Base-by-base conservation (phyloP, 306 rosid genomes). In the Sechiopsis laciniata region DNA sequence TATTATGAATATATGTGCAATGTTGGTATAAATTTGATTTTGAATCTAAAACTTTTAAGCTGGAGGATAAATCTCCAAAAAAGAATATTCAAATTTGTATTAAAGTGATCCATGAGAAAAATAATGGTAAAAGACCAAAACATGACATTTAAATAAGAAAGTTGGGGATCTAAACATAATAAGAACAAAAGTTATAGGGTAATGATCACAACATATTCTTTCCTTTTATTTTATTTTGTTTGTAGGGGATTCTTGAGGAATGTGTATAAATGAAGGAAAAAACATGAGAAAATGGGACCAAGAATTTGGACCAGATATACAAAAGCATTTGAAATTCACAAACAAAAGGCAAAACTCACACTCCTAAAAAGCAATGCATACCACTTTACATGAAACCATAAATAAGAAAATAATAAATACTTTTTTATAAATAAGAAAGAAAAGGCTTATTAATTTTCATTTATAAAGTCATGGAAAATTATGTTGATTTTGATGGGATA, bases 351-450 rank as follows among this genome's bases (percentile, higher is more conserved):
- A 68, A 21, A 6, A 12, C 8, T 48, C 12, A 68, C 14, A 46
- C 73, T 46, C 73, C 73, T 68, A 46, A 48, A 48, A 68, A 48
- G 57, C 53, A 48, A 68, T 6, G 73, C 73, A 5, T 68, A 29
- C 17, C 45, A 69, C 58, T 69, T 69, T 69, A 48, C 14, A 68
- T 48, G 13, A 68, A 68, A 10, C n/a, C 15, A 67, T 67, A 11
- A 68, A 32, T 32, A 32, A 32, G 37, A 32, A 32, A 32, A 32
- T 32, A 32, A 32, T 32, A 2, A 32, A 32, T 32, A 1, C 37
- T 32, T 4, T 32, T 32, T 32, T 32, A 32, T 2, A 8, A 48
- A 46, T 10, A 10, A 1, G 14, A 46, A 48, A 48, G 4, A 48
- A 65, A 65, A 65, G 5, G 37, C 9, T 2, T 6, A 64, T 37